Conservation (phyloP, 768 basidiomycete genomes). For the Hericium coralloides region DNA sequence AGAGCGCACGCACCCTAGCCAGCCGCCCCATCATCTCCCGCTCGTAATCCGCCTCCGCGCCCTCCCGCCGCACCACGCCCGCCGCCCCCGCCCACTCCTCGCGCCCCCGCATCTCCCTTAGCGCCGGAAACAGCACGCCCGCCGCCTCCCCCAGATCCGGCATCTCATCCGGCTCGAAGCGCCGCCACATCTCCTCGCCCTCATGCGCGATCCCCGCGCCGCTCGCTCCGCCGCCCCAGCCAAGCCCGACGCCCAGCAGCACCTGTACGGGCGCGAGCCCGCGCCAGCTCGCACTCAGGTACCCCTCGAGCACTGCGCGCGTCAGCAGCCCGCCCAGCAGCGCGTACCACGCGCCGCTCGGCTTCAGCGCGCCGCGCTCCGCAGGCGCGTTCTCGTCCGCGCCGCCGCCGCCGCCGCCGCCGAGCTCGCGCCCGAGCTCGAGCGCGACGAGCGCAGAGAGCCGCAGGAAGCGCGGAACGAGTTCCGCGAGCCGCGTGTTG, state of each 20-base stretch:
- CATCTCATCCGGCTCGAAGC: slow-evolving; percentile 71
- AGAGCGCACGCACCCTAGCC: slow-evolving; percentile 43
- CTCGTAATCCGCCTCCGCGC: slow-evolving; percentile 64
- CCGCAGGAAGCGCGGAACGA: slow-evolving; percentile 64
- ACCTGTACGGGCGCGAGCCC: slow-evolving; percentile 64
- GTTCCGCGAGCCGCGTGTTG: slow-evolving; percentile 56
- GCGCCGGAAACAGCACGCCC: slow-evolving; percentile 55
- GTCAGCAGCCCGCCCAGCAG: slow-evolving; percentile 69
- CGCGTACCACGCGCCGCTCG: slow-evolving; percentile 76
- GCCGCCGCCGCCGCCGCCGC: slow-evolving; percentile 27
- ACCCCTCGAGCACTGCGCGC: slow-evolving; percentile 80
- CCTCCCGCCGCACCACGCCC: slow-evolving; percentile 16
- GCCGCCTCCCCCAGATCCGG: slow-evolving; percentile 59
- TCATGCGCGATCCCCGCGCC: background rate
- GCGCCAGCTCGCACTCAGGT: slow-evolving; percentile 73
- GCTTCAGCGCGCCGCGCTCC: slow-evolving; percentile 38
- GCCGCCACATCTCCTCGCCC: slow-evolving; percentile 32
- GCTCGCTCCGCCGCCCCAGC: slow-evolving; percentile 16
- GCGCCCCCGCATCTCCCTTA: slow-evolving; percentile 18
- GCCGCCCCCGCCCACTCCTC: slow-evolving; percentile 24
- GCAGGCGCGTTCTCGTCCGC: slow-evolving; percentile 3
- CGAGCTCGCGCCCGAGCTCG: slow-evolving; percentile 66
- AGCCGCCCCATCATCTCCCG: slow-evolving; percentile 67
- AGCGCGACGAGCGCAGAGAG: slow-evolving; percentile 72
- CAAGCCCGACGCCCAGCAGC: slow-evolving; percentile 64